Base-by-base conservation (phyloP, 257 asterid species). In the Solanum sparsipilum region DNA sequence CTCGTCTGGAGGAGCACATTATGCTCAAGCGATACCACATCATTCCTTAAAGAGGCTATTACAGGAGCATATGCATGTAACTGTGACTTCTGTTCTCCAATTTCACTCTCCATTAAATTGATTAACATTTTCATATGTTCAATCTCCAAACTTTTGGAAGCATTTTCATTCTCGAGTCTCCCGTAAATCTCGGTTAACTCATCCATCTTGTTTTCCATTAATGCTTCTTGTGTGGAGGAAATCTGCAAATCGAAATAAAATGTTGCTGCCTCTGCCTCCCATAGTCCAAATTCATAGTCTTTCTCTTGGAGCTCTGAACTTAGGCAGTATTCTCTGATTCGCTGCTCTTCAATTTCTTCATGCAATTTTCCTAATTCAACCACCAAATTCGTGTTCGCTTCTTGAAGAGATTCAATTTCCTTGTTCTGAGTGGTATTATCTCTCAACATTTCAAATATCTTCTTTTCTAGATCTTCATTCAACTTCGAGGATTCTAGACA, bases 181-280 rank as follows among this genome's bases (percentile, higher is more conserved):
- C 81, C 88, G 72, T 95, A 96, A 20, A 85, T 90, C 85, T 91
- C 96, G 75, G 91, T 86, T 25, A 95, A 97, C 90, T 96, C 98
- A 86, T 94, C 91, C 84, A 95, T 95, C 93, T 94, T 94, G 89
- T 91, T 89, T 89, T 93, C 93, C 71, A 93, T 90, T 31, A 96
- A 85, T 89, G 90, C 94, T 87, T 94, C 98, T 41, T 88, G 87
- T 41, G 93, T 74, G 15, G 98, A 94, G 46, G 98, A 95, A 68
- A 90, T 93, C 89, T 96, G 98, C 91, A 95, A 96, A 91, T 94
- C 96, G 60, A 95, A 94, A 70, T 94, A 96, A 86, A 95, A 94
- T 0, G 95, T 87, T 2, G 94, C 88, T 18, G 98, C 98, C 88
- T 96, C 98, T 9, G 93, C 93, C 92, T 96, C 98, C 98, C 98